Conservation (phyloP, 2,329 filamentous ascomycete species). For the Apiospora rasikravindrae region DNA sequence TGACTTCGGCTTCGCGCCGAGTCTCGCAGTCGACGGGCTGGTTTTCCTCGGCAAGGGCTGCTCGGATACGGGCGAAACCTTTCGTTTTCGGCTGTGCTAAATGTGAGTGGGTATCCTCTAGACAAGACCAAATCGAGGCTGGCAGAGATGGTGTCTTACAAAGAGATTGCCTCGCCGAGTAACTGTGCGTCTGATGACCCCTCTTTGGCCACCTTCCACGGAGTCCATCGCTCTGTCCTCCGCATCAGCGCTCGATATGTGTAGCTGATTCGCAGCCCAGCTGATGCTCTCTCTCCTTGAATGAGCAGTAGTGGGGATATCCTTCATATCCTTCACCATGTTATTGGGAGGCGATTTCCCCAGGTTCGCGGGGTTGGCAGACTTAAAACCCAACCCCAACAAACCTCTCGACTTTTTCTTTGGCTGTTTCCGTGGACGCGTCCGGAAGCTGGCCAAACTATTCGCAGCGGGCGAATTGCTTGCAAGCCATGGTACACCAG, state of each 20-base stretch:
- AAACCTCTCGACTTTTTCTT: conserved; percentile 55
- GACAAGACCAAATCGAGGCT: not conserved
- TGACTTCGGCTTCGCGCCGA: conserved; percentile 90
- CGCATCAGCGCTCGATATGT: conserved; percentile 82
- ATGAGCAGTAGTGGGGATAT: conserved; percentile 44
- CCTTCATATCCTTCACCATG: conserved; percentile 43
- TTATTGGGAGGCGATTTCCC: conserved; percentile 76
- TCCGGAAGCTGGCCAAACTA: conserved; percentile 81
- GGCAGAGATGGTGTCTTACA: conserved; percentile 54
- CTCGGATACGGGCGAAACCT: conserved; percentile 90
- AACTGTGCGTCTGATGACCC: conserved; percentile 81
- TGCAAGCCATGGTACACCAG: conserved; percentile 65
- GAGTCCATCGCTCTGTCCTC: conserved; percentile 67
- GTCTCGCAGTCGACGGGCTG: conserved; percentile 88
- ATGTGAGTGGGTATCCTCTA: conserved; percentile 27
- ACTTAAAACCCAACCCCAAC: conserved; percentile 57
- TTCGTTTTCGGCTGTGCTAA: conserved; percentile 84
- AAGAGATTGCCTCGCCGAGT: conserved; percentile 88
- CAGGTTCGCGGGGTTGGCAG: conserved; percentile 46
- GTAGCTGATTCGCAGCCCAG: conserved; percentile 86
- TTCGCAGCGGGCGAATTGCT: conserved; percentile 73
- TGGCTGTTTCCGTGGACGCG: conserved; percentile 73
- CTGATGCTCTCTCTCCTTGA: conserved; percentile 86
- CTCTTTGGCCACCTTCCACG: conserved; percentile 62
- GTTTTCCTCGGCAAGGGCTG: conserved; percentile 85